Conservation (phyloP, 2,329 filamentous ascomycete genomes). For the Daldinia eschscholtzii region DNA sequence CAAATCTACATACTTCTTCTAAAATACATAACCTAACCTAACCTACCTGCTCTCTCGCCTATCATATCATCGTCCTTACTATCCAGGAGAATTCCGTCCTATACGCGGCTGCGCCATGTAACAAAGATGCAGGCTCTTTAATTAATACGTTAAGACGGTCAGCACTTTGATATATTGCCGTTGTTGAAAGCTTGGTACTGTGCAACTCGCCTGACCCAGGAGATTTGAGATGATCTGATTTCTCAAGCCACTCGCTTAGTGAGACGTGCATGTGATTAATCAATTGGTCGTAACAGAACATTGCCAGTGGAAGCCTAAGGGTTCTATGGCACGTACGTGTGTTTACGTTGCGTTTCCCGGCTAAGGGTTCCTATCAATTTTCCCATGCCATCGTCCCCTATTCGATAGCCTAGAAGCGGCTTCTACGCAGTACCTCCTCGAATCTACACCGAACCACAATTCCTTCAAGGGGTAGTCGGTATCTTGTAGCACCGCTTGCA, state of each 20-base stretch:
- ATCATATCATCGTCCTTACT: not conserved
- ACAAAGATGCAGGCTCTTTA: conserved; percentile 1
- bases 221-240: conserved; percentile 40
- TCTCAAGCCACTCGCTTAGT: conserved; percentile 37
- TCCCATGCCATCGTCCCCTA: conserved; percentile 1
- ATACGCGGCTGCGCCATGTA: conserved; percentile 2
- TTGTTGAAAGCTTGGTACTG: conserved; percentile 30
- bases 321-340: conserved; percentile 21
- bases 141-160: conserved; percentile 15
- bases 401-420: conserved; percentile 22
- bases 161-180: conserved; percentile 16
- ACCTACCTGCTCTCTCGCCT: conserved; percentile 1
- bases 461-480: conserved; percentile 23
- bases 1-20: not conserved
- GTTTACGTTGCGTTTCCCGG: conserved; percentile 25
- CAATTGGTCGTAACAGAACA: conserved; percentile 32
- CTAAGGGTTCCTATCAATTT: conserved; percentile 12
- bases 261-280: conserved; percentile 39
- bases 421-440: conserved; percentile 16
- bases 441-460: conserved; percentile 21
- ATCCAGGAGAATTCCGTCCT: not conserved
- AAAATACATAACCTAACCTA: not conserved
- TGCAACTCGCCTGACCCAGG: conserved; percentile 36
- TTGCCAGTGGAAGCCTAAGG: conserved; percentile 31
- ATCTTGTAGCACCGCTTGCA: conserved; percentile 19